These are phyloP conservation scores for Aspergillus ellipticus DNA, from an alignment of 495 filamentous ascomycete species.

Conservation along the genomic window DNA sequence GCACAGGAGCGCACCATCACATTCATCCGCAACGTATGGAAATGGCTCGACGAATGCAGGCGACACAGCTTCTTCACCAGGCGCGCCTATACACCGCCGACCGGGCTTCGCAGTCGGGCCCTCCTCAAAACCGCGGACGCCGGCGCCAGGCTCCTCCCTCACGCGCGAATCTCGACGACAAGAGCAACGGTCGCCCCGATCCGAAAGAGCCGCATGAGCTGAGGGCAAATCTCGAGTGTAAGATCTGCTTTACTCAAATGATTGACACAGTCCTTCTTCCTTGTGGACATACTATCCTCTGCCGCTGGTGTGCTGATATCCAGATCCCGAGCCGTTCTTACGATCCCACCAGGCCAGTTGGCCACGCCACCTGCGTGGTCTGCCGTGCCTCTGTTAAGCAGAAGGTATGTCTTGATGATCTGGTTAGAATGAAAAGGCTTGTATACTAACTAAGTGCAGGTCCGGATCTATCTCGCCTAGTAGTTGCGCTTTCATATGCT, in stretches of 20 bases:
- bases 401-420: constrained; percentile 10
- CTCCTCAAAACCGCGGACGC: not conserved
- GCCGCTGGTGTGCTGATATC: constrained; percentile 32
- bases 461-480: constrained; percentile 22
- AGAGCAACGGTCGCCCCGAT: constrained; percentile 29
- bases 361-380: constrained; percentile 17
- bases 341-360: constrained; percentile 6
- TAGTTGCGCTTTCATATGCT: not conserved
- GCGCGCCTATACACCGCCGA: not conserved
- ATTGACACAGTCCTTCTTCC: constrained; percentile 53
- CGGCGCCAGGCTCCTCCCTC: not conserved
- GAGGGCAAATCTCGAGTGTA: constrained; percentile 50
- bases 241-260: constrained; percentile 52
- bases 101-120: not conserved
- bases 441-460: constrained; percentile 8
- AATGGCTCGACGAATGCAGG: not conserved
- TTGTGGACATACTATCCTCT: constrained; percentile 56
- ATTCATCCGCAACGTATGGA: not conserved
- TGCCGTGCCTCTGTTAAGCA: constrained; percentile 23
- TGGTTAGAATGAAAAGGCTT: not conserved
- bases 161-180: constrained; percentile 16
- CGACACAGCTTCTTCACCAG: not conserved
- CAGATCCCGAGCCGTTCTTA: constrained; percentile 16
- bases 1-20: not conserved
- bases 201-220: constrained; percentile 45